phyloP scores from a whole-genome alignment of 306 rosid genomes.

The Vigna nakashimae region DNA sequence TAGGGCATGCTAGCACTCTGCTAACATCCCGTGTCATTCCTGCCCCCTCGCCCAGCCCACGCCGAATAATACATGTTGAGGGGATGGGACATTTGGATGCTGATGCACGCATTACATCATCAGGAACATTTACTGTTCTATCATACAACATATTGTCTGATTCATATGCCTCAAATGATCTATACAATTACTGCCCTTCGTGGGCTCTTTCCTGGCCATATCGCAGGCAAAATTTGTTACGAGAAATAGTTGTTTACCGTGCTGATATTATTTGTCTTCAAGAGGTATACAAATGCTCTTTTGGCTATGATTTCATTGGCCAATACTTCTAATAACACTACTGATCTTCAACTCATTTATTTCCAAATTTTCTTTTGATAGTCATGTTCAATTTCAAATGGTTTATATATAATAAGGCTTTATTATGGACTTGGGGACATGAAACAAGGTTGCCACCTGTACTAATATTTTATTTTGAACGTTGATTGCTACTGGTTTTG shows the following conservation, averaged over 20 bases:
- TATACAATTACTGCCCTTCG: constrained; percentile 93
- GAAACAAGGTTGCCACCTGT: constrained; percentile 4
- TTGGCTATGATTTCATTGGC: constrained; percentile 14
- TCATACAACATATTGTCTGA: constrained; percentile 97
- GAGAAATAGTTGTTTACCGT: constrained; percentile 93
- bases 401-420: constrained; percentile 24
- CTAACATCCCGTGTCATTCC: constrained; percentile 97
- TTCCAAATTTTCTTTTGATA: neutral
- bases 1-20: constrained; percentile 72
- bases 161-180: constrained; percentile 78
- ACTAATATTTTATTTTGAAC: neutral
- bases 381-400: constrained; percentile 21
- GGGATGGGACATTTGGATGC: constrained; percentile 79
- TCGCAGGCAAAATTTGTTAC: constrained; percentile 92
- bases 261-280: constrained; percentile 98
- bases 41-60: constrained; percentile 95
- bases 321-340: constrained; percentile 1
- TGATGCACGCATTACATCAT: constrained; percentile 75
- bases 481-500: constrained; percentile 30
- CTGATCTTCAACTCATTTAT: neutral
- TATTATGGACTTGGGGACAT: neutral
- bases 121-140: constrained; percentile 92
- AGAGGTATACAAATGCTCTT: constrained; percentile 67
- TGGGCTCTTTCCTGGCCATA: constrained; percentile 99
- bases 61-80: constrained; percentile 72